Percentiles rank a stretch among this genome's conserved stretches.
Evolutionary conservation across 192 early-diverging fungal species (phyloP).

Genomic region (Coemansia sp.): DNA sequence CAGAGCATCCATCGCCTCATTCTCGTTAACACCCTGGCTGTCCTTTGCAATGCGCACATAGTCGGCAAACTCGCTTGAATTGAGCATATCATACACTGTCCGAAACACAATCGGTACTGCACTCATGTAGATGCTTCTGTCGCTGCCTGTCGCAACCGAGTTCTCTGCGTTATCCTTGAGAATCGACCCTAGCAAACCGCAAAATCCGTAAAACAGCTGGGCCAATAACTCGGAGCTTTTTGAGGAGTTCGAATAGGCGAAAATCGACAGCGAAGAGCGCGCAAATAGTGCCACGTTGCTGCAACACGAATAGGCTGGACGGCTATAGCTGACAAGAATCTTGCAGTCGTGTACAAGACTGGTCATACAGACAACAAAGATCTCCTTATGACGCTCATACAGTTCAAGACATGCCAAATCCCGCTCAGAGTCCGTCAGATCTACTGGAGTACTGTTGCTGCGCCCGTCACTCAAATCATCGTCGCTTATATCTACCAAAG

Average conservation of each 20-base stretch:
- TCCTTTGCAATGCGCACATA: constrained; percentile 37
- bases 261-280: constrained; percentile 24
- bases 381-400: constrained; percentile 26
- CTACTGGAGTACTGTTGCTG: not conserved
- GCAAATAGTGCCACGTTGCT: constrained; percentile 27
- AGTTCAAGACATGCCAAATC: constrained; percentile 45
- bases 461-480: not conserved
- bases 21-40: constrained; percentile 28
- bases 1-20: constrained; percentile 37
- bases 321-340: constrained; percentile 33
- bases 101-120: constrained; percentile 31
- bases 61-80: constrained; percentile 36
- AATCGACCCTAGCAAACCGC: constrained; percentile 40
- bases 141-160: not conserved
- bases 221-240: constrained; percentile 31
- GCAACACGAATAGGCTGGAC: constrained; percentile 38
- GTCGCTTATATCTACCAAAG: constrained; percentile 10
- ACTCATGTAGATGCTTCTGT: constrained; percentile 19
- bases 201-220: constrained; percentile 43
- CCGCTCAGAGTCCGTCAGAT: constrained; percentile 21
- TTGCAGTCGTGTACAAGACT: constrained; percentile 35
- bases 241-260: constrained; percentile 12
- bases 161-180: constrained; percentile 26
- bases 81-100: constrained; percentile 47
- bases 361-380: constrained; percentile 22